Conservation (phyloP, 2,329 filamentous ascomycete genomes). For the Fusarium xyrophilum region DNA sequence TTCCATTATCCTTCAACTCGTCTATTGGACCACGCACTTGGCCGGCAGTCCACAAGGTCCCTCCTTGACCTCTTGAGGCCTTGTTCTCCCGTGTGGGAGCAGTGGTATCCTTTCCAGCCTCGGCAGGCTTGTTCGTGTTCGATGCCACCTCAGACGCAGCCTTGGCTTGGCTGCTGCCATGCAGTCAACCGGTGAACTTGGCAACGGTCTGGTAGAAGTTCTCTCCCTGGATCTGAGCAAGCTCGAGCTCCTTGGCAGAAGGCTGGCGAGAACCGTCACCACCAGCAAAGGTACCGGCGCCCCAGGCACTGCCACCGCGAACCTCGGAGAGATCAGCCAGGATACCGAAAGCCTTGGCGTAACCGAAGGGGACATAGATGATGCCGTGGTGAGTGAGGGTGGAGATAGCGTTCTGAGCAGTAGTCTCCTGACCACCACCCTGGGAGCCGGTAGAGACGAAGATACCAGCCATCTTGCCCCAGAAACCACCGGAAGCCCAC, state of each 20-base stretch:
- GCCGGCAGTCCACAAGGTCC: slow-evolving; percentile 79
- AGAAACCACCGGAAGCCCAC: slow-evolving; percentile 79
- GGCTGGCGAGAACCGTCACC: slow-evolving; percentile 87
- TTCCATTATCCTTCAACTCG: slow-evolving; percentile 25
- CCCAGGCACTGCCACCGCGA: slow-evolving; percentile 89
- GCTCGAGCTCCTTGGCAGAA: slow-evolving; percentile 72
- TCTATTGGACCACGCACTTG: slow-evolving; percentile 74
- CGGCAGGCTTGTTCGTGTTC: slow-evolving; percentile 34
- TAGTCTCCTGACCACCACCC: slow-evolving; percentile 94
- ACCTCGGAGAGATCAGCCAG: slow-evolving; percentile 78
- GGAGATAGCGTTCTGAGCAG: slow-evolving; percentile 79
- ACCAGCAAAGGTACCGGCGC: slow-evolving; percentile 86
- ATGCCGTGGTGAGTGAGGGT: slow-evolving; percentile 93
- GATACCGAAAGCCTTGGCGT: slow-evolving; percentile 76
- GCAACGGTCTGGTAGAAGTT: slow-evolving; percentile 78
- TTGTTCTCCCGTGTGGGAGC: slow-evolving; percentile 31
- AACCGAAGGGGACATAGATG: slow-evolving; percentile 94
- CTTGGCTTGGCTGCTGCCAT: slow-evolving; percentile 60
- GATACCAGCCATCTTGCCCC: slow-evolving; percentile 88
- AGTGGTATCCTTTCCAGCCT: slow-evolving; percentile 20
- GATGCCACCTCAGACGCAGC: slow-evolving; percentile 39
- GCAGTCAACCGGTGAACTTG: slow-evolving; percentile 80
- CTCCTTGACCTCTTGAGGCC: slow-evolving; percentile 57
- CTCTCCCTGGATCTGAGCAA: slow-evolving; percentile 86
- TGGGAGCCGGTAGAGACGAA: slow-evolving; percentile 87